Evolutionary conservation across 73 alveolate genomes (phyloP).

Genomic region (Paramecium primaurelia): DNA sequence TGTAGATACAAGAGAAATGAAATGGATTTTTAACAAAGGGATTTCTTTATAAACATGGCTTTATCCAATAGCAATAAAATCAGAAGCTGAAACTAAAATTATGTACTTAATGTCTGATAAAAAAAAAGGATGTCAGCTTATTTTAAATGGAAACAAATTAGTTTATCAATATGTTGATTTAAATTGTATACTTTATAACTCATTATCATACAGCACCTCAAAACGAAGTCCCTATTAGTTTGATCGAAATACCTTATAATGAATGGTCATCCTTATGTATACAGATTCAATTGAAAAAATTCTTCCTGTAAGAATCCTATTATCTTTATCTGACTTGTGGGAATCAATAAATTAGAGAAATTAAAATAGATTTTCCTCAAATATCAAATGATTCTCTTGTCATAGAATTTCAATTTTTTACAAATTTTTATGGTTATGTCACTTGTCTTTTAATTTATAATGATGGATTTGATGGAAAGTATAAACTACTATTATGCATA

Average conservation of each 20-base stretch:
- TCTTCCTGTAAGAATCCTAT: background rate
- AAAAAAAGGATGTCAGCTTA: slow-evolving; percentile 3
- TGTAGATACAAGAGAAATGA: slow-evolving; percentile 43
- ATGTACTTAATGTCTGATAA: slow-evolving; percentile 27
- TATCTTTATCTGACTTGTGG: background rate
- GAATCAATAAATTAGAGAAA: slow-evolving; percentile 6
- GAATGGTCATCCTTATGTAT: background rate
- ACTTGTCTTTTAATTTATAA: background rate
- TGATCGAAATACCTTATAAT: background rate
- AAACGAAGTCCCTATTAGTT: background rate
- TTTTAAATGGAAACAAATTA: background rate
- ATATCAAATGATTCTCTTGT: background rate
- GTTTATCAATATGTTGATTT: slow-evolving; percentile 5
- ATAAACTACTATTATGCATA: background rate
- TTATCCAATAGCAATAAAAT: background rate
- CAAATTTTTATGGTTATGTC: slow-evolving; percentile 3
- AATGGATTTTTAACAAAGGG: slow-evolving; percentile 6
- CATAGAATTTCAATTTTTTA: background rate
- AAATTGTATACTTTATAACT: background rate
- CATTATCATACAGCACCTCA: background rate
- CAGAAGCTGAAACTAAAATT: background rate
- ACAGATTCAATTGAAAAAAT: background rate
- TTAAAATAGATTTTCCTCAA: slow-evolving; percentile 18
- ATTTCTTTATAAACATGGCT: slow-evolving; percentile 17
- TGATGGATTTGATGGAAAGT: slow-evolving; percentile 52